Percentiles rank a stretch among this genome's conserved stretches.
Conservation (phyloP, 2,329 filamentous ascomycete genomes). For the Fusarium pininemorale region DNA sequence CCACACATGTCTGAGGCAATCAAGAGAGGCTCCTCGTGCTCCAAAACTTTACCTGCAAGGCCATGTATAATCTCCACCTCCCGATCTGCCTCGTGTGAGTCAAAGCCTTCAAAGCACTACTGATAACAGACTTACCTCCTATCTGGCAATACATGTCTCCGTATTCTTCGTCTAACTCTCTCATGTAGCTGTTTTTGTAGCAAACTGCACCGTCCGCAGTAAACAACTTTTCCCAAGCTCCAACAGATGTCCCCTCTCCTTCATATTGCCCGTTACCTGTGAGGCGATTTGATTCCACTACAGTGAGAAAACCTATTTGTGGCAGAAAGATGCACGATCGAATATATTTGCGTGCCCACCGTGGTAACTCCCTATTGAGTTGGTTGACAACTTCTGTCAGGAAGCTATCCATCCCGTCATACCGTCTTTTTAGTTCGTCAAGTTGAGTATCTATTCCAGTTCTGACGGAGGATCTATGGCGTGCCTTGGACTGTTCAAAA, state of each 20-base stretch:
- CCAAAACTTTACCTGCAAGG: conserved; percentile 75
- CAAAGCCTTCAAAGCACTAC: neutral
- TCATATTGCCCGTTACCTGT: conserved; percentile 70
- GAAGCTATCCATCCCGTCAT: conserved; percentile 79
- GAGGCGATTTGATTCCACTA: conserved; percentile 64
- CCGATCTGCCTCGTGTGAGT: conserved; percentile 64
- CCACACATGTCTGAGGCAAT: conserved; percentile 82
- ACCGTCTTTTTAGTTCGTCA: conserved; percentile 79
- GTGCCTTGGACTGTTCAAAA: conserved; percentile 77
- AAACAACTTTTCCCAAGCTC: conserved; percentile 82
- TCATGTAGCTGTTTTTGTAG: conserved; percentile 88
- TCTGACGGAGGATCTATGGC: conserved; percentile 77
- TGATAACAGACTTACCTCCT: conserved; percentile 65
- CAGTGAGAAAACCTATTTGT: conserved; percentile 88
- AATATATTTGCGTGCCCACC: conserved; percentile 61
- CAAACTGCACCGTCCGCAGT: conserved; percentile 75
- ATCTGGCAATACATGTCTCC: conserved; percentile 89
- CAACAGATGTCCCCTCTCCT: conserved; percentile 64
- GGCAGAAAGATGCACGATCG: conserved; percentile 89
- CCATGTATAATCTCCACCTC: conserved; percentile 90
- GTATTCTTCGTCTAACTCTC: conserved; percentile 79
- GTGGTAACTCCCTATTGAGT: conserved; percentile 71
- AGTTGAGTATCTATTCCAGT: conserved; percentile 76
- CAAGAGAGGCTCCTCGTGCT: conserved; percentile 72
- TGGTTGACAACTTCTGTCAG: conserved; percentile 73